Evolutionary conservation across 192 early-diverging fungal genomes (phyloP).

Genomic region (Backusella australiensis): DNA sequence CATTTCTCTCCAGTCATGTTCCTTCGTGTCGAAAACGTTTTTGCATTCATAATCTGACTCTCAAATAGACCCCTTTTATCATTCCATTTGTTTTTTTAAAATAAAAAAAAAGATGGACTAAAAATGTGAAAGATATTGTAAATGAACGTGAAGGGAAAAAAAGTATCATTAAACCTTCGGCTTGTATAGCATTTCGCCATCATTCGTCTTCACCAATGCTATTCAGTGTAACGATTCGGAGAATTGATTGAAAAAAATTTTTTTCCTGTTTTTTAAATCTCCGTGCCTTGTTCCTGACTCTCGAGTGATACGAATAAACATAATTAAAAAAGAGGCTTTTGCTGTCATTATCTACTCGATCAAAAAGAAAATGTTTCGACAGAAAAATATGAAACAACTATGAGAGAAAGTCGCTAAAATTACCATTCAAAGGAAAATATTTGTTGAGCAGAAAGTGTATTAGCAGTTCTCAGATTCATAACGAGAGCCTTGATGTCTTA

Average conservation of each 20-base stretch:
- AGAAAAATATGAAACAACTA: background rate
- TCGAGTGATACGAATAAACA: background rate
- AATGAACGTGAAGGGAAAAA: too few relatives aligned
- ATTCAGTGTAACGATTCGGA: background rate
- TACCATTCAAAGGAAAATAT: too few relatives aligned
- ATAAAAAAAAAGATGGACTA: too few relatives aligned
- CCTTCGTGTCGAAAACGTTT: background rate
- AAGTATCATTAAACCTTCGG: background rate
- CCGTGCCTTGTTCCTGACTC: background rate
- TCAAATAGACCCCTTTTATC: background rate
- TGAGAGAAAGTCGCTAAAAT: background rate
- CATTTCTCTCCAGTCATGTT: background rate
- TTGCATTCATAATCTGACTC: background rate
- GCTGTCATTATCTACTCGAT: background rate
- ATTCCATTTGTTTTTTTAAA: background rate
- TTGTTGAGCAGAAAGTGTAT: too few relatives aligned
- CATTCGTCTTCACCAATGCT: background rate
- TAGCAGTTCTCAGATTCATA: too few relatives aligned
- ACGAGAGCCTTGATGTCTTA: too few relatives aligned
- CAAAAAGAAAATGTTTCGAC: background rate
- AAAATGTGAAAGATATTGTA: too few relatives aligned
- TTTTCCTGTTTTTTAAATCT: background rate
- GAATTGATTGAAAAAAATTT: too few relatives aligned
- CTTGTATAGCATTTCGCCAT: background rate
- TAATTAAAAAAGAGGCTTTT: background rate